Conservation (phyloP, 1,284 basidiomycete species). For the Microbotryum silenes-acaulis region DNA sequence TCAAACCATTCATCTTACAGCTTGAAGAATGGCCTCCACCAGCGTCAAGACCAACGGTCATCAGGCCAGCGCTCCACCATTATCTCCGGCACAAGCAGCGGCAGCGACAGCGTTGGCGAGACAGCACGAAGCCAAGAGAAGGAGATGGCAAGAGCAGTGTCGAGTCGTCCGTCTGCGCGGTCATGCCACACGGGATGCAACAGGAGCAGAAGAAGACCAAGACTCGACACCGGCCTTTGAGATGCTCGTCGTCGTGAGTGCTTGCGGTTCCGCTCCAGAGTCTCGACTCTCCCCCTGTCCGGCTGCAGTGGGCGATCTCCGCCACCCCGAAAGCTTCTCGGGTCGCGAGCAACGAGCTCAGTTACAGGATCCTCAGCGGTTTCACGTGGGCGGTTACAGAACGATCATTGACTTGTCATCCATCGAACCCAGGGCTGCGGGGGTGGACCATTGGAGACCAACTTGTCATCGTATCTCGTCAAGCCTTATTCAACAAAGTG, state of each 20-base stretch:
- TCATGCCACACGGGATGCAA: too few relatives aligned
- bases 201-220: neutral
- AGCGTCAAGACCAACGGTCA: too few relatives aligned
- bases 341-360: neutral
- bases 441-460: constrained; percentile 43
- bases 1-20: too few relatives aligned
- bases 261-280: too few relatives aligned
- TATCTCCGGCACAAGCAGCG: too few relatives aligned
- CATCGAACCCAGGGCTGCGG: constrained; percentile 39
- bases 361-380: neutral
- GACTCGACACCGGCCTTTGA: constrained; percentile 2
- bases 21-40: too few relatives aligned
- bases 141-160: too few relatives aligned
- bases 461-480: constrained; percentile 42
- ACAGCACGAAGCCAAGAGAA: too few relatives aligned
- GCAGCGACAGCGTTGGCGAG: too few relatives aligned
- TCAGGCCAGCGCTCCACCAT: too few relatives aligned
- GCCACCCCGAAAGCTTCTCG: neutral
- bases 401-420: neutral
- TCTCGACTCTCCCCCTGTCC: neutral
- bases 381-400: neutral
- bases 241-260: constrained; percentile 12
- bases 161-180: too few relatives aligned
- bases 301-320: neutral
- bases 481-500: constrained; percentile 39